phyloP scores from a whole-genome alignment of 495 filamentous ascomycete species.

The Penicillium coprophilum region DNA sequence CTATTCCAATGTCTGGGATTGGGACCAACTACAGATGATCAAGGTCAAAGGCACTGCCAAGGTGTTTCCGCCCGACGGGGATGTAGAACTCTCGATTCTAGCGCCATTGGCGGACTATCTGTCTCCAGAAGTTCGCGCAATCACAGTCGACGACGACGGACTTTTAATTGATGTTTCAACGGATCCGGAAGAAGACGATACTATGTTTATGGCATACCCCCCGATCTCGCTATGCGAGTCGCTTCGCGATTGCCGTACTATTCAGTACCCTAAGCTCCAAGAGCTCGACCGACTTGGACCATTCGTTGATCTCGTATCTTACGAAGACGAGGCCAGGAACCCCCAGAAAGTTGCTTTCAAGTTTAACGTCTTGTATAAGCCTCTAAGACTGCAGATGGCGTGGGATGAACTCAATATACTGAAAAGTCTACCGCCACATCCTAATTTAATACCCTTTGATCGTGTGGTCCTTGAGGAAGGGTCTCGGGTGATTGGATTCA shows the following conservation, averaged over 20 bases:
- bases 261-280: slow-evolving; percentile 12
- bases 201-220: slow-evolving; percentile 19
- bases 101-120: slow-evolving; percentile 22
- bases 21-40: slow-evolving; percentile 21
- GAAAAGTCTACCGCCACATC: slow-evolving; percentile 34
- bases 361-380: slow-evolving; percentile 22
- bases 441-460: slow-evolving; percentile 38
- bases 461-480: slow-evolving; percentile 36
- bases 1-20: slow-evolving; percentile 30
- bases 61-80: slow-evolving; percentile 21
- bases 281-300: slow-evolving; percentile 26
- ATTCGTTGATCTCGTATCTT: slow-evolving; percentile 13
- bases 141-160: slow-evolving; percentile 25
- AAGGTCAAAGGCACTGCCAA: slow-evolving; percentile 30
- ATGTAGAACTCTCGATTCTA: slow-evolving; percentile 16
- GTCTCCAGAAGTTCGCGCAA: slow-evolving; percentile 19
- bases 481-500: slow-evolving; percentile 41
- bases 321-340: slow-evolving; percentile 12
- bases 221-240: slow-evolving; percentile 17
- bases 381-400: slow-evolving; percentile 22
- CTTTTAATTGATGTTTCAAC: slow-evolving; percentile 22
- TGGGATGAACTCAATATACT: slow-evolving; percentile 40
- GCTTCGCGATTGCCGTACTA: slow-evolving; percentile 15
- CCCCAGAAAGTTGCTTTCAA: slow-evolving; percentile 22
- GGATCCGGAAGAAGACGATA: slow-evolving; percentile 25